Evolutionary conservation across 805 yeast genomes (phyloP).

Genomic region (Kurtzmaniella fragi): DNA sequence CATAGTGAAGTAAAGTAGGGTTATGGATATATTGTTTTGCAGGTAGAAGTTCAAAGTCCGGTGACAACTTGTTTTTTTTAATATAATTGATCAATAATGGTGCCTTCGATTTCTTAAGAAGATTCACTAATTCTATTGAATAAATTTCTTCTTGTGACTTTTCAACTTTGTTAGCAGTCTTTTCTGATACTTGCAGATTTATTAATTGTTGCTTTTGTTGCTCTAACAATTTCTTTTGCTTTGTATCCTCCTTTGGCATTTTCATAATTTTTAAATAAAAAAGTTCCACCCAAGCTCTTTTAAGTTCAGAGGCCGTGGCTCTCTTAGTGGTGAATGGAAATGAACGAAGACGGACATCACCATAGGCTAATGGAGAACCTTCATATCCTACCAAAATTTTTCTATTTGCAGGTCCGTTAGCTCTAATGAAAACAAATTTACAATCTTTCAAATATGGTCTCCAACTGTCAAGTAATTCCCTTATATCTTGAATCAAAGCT

Average conservation of each 20-base stretch:
- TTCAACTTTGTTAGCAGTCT: slow-evolving; percentile 11
- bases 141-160: slow-evolving; percentile 34
- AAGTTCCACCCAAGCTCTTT: slow-evolving; percentile 77
- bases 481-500: slow-evolving; percentile 74
- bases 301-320: slow-evolving; percentile 78
- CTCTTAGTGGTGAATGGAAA: slow-evolving; percentile 90
- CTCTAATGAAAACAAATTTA: slow-evolving; percentile 69
- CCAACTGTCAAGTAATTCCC: slow-evolving; percentile 67
- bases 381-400: slow-evolving; percentile 64
- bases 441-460: slow-evolving; percentile 52
- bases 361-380: slow-evolving; percentile 44
- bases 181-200: slow-evolving; percentile 19
- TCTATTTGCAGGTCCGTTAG: slow-evolving; percentile 67
- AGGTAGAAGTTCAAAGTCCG: slow-evolving; percentile 56
- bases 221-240: slow-evolving; percentile 12
- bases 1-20: slow-evolving; percentile 78
- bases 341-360: slow-evolving; percentile 58
- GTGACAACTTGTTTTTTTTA: slow-evolving; percentile 49
- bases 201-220: slow-evolving; percentile 6
- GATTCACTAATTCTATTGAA: slow-evolving; percentile 52
- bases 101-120: slow-evolving; percentile 69
- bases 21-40: slow-evolving; percentile 41
- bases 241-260: slow-evolving; percentile 47
- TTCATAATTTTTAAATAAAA: slow-evolving; percentile 52
- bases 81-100: slow-evolving; percentile 66